These are phyloP conservation scores for Epichloe bromicola DNA, from an alignment of 2,329 filamentous ascomycete genomes.

Conservation along the genomic window DNA sequence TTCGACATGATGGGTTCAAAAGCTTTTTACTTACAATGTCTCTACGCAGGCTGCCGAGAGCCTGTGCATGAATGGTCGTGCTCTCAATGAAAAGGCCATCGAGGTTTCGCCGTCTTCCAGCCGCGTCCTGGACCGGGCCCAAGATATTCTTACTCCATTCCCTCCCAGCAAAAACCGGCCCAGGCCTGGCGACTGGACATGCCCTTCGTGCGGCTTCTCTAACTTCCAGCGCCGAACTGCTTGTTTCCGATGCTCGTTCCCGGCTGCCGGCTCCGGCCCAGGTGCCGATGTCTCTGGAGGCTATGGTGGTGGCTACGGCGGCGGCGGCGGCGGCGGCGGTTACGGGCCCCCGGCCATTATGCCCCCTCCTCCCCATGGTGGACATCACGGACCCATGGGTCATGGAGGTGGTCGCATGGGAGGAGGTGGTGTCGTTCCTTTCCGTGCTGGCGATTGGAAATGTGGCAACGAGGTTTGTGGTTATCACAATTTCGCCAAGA, in stretches of 20 bases:
- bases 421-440: conserved; percentile 78
- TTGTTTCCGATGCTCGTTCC: conserved; percentile 98
- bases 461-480: conserved; percentile 94
- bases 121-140: conserved; percentile 86
- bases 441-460: conserved; percentile 98
- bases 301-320: conserved; percentile 47
- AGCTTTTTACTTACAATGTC: background rate
- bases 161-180: conserved; percentile 97
- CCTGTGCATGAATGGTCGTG: conserved; percentile 97
- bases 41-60: conserved; percentile 72
- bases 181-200: conserved; percentile 96
- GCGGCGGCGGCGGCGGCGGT: conserved; percentile 44
- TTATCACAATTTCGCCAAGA: conserved; percentile 99
- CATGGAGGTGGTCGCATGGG: conserved; percentile 59
- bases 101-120: conserved; percentile 97
- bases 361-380: conserved; percentile 63
- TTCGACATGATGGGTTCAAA: too few species aligned
- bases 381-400: conserved; percentile 42
- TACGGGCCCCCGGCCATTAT: conserved; percentile 73
- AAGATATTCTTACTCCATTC: conserved; percentile 93
- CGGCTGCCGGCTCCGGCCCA: conserved; percentile 73
- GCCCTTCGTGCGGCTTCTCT: conserved; percentile 95
- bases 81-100: conserved; percentile 96
- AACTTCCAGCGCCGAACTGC: conserved; percentile 98
- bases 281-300: conserved; percentile 47